Conservation (phyloP, 2,329 filamentous ascomycete species). For the Fragosphaeria purpurea region DNA sequence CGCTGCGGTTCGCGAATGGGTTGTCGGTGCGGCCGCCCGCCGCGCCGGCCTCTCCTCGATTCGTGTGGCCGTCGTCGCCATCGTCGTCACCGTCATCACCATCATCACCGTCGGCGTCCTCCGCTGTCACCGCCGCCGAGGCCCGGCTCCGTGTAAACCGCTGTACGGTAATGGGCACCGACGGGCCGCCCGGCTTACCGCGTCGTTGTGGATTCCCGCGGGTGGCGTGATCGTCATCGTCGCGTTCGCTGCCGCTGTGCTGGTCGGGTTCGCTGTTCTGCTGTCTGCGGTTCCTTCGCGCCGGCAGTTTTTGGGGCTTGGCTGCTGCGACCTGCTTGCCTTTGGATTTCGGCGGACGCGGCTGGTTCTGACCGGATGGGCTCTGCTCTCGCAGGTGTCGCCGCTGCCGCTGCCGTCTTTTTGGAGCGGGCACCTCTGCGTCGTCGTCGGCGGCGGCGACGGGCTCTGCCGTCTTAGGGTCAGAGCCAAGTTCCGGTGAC, state of each 20-base stretch:
- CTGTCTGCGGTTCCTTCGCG: slow-evolving; percentile 5
- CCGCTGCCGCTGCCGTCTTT: slow-evolving; percentile 26
- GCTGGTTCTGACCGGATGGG: slow-evolving; percentile 33
- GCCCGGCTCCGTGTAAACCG: slow-evolving; percentile 38
- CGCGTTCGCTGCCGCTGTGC: slow-evolving; percentile 21
- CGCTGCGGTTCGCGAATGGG: slow-evolving; percentile 36
- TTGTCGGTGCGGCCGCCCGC: slow-evolving; percentile 38
- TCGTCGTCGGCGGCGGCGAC: slow-evolving; percentile 17
- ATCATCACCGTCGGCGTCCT: slow-evolving; percentile 4
- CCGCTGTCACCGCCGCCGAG: background rate
- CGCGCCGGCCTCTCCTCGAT: slow-evolving; percentile 27
- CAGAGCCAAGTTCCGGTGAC: slow-evolving; percentile 33
- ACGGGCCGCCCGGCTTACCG: background rate
- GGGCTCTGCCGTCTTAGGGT: slow-evolving; percentile 20
- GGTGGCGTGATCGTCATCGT: slow-evolving; percentile 15
- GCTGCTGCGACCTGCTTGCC: slow-evolving; percentile 2
- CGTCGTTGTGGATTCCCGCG: background rate
- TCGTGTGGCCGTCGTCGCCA: slow-evolving; percentile 28
- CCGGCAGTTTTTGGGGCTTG: background rate
- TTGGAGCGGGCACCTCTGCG: slow-evolving; percentile 23
- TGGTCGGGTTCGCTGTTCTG: slow-evolving; percentile 7
- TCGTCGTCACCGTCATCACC: background rate
- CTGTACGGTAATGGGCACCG: slow-evolving; percentile 49
- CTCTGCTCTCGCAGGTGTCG: slow-evolving; percentile 23
- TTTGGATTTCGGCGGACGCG: slow-evolving; percentile 14